These are phyloP conservation scores for Madurella fahalii DNA, from an alignment of 2,329 filamentous ascomycete genomes.

Conservation along the genomic window DNA sequence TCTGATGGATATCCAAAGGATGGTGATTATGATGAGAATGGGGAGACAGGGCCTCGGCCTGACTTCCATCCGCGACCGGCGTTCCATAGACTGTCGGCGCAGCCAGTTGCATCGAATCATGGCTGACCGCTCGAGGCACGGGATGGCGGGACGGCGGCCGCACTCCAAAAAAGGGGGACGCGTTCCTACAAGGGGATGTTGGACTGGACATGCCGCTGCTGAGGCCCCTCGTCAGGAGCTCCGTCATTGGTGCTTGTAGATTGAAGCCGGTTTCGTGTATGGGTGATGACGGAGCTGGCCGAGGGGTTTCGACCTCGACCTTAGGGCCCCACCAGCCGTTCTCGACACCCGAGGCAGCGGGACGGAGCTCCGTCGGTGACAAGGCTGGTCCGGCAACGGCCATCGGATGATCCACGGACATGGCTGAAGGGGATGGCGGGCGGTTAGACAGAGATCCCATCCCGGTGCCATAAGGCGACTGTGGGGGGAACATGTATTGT, in stretches of 20 bases:
- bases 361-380: constrained; percentile 9
- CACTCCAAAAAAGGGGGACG: constrained; percentile 16
- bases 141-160: constrained; percentile 7
- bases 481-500: constrained; percentile 19
- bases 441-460: constrained; percentile 4
- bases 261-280: constrained; percentile 11
- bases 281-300: constrained; percentile 12
- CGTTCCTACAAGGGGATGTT: constrained; percentile 14
- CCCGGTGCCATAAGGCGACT: constrained; percentile 9
- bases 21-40: constrained; percentile 14
- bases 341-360: constrained; percentile 4
- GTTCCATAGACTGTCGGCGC: constrained; percentile 14
- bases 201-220: constrained; percentile 15
- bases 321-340: constrained; percentile 22
- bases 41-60: constrained; percentile 13
- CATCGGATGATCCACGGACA: constrained; percentile 22
- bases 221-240: constrained; percentile 2
- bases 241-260: constrained; percentile 12
- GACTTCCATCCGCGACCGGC: constrained; percentile 9
- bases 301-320: constrained; percentile 11
- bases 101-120: constrained; percentile 21
- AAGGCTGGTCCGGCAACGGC: constrained; percentile 5
- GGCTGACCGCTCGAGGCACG: constrained; percentile 21
- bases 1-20: constrained; percentile 1
- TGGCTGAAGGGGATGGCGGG: constrained; percentile 12